phyloP scores from a whole-genome alignment of 169 alveolate genomes.

The Cryptosporidium ubiquitum region DNA sequence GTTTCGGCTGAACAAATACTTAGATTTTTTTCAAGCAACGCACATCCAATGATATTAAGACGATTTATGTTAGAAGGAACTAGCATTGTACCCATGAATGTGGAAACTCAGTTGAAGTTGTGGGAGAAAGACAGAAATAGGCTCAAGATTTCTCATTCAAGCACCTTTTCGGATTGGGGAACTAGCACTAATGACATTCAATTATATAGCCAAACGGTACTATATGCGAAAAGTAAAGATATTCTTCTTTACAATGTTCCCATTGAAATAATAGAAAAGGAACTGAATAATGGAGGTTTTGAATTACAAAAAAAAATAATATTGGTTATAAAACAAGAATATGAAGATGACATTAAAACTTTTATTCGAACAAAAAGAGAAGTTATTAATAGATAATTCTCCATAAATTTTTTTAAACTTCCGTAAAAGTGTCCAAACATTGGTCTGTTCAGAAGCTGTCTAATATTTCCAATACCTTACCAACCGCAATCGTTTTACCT shows the following conservation, averaged over 20 bases:
- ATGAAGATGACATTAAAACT: conserved; percentile 63
- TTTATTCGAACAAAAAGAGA: conserved; percentile 49
- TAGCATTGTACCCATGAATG: conserved; percentile 85
- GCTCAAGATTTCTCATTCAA: conserved; percentile 59
- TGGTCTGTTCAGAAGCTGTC: conserved; percentile 51
- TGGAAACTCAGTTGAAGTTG: conserved; percentile 85
- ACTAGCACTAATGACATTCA: conserved; percentile 6
- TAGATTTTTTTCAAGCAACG: conserved; percentile 84
- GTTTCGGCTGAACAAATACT: conserved; percentile 88
- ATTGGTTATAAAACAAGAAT: conserved; percentile 27
- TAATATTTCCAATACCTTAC: conserved; percentile 83
- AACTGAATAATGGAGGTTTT: not conserved
- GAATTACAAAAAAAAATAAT: not conserved
- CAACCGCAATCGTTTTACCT: conserved; percentile 92
- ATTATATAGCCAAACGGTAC: conserved; percentile 26
- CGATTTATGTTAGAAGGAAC: conserved; percentile 61
- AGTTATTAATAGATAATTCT: not conserved
- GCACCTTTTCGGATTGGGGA: conserved; percentile 69
- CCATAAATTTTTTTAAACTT: not conserved
- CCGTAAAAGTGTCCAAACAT: not conserved
- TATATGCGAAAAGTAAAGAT: conserved; percentile 36
- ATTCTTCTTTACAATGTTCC: conserved; percentile 15
- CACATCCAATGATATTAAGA: conserved; percentile 77
- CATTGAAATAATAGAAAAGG: not conserved
- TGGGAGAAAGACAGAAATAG: conserved; percentile 90